Base-by-base conservation (phyloP, 164 flowering plant species). In the Piper longum region DNA sequence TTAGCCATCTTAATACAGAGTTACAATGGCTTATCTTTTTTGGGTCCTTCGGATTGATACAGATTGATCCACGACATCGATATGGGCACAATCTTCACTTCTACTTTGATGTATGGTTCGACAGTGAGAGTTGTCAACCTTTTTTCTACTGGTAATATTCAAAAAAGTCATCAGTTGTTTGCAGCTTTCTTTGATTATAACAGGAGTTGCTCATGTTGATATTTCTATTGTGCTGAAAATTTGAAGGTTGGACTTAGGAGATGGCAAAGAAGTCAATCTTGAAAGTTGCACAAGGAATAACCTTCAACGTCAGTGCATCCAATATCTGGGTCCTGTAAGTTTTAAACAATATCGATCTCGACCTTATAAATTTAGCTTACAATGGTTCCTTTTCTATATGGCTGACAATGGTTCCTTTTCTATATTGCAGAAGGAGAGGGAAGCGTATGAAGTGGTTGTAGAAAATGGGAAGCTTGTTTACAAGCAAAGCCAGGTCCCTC, bases 281-380 rank as follows among this genome's bases (percentile, higher is more conserved):
- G 77, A 73, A n/a, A 73, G 55, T 11, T 87, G 95, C 55, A 67
- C 83, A 0, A 79, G 87, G 62, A 66, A 18, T 36, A 65, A 57
- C n/a, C 77, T 87, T 13, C 84, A 85, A n/a, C 75, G 74, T 1
- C 87, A 87, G 72, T 81, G 89, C 86, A 80, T 87, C 63, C 62
- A 73, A 74, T 87, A 87, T 73, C 89, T 87, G 41, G 87, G 86
- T 70, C 87, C 81, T 0, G 95, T 87, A 76, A 77, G 95, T 69
- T 9, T 51, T 5, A 44, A 39, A 54, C 41, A 26, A 26, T 26
- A 26, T 26, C 36, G 36, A 26, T 26, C n/a, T 55, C 19, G 36
- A 0, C 1, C 36, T 26, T 26, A 26, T 26, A 26, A 26, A 26
- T 26, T 0, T 26, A 2, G 36, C 36, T 26, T 26, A 26, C 36